Conservation (phyloP, 805 yeast species). For the Candida maltosa region DNA sequence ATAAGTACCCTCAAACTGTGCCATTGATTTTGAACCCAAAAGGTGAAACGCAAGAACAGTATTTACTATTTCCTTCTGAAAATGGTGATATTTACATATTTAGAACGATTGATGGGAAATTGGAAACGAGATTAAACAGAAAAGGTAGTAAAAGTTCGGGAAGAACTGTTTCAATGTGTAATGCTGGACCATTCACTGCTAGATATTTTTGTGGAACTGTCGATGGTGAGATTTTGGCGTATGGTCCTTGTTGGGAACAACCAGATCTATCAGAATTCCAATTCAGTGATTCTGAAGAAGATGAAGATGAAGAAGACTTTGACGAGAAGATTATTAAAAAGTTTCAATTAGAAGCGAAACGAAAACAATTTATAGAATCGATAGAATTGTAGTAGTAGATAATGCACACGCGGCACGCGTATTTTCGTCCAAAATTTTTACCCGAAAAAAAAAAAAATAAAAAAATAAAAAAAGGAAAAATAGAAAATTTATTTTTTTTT, state of each 20-base stretch:
- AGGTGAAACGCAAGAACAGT: slow-evolving; percentile 52
- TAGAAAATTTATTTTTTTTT: neutral
- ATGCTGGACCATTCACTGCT: slow-evolving; percentile 42
- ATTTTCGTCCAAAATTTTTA: too few species aligned
- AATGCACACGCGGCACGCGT: too few species aligned
- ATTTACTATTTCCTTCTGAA: slow-evolving; percentile 70
- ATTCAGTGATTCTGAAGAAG: slow-evolving; percentile 2
- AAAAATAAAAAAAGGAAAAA: too few species aligned
- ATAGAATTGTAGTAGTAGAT: neutral
- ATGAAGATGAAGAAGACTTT: slow-evolving; percentile 4
- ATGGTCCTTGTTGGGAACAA: slow-evolving; percentile 38
- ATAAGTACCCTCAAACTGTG: slow-evolving; percentile 48
- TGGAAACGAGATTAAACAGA: slow-evolving; percentile 54
- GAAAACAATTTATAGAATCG: too few species aligned
- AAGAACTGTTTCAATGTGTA: slow-evolving; percentile 51
- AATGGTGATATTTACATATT: slow-evolving; percentile 66
- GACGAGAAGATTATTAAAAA: slow-evolving; percentile 6
- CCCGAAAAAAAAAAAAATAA: too few species aligned
- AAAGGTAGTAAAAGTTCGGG: slow-evolving; percentile 36
- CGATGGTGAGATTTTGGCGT: slow-evolving; percentile 62
- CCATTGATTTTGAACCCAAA: slow-evolving; percentile 52
- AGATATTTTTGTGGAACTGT: slow-evolving; percentile 59
- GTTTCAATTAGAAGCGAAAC: too few species aligned
- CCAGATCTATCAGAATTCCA: slow-evolving; percentile 4
- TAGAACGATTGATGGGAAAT: slow-evolving; percentile 57